These are phyloP conservation scores for Capronia coronata DNA, from an alignment of 2,329 filamentous ascomycete genomes.

Conservation along the genomic window DNA sequence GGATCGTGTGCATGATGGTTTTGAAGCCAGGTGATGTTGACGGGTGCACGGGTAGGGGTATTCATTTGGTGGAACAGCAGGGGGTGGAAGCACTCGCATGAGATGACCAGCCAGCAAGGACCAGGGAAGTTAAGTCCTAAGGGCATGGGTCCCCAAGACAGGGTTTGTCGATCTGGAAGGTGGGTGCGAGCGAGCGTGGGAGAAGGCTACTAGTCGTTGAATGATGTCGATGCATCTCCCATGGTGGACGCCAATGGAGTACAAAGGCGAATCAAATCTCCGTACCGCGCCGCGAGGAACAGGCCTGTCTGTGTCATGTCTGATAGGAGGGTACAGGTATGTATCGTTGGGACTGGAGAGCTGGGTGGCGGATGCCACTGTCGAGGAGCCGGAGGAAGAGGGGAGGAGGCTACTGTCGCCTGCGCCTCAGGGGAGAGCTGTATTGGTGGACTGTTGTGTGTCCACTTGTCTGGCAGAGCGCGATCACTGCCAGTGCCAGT, in stretches of 20 bases:
- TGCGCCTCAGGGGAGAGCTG: neutral
- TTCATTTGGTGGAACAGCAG: slow-evolving; percentile 11
- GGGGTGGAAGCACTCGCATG: slow-evolving; percentile 1
- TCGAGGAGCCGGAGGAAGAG: neutral
- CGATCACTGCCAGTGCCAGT: neutral
- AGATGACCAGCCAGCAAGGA: slow-evolving; percentile 2
- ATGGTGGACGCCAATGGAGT: slow-evolving; percentile 12
- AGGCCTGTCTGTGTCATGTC: neutral
- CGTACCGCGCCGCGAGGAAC: slow-evolving; percentile 9
- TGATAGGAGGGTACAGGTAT: neutral
- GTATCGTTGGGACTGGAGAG: neutral
- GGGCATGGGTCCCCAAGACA: slow-evolving; percentile 3
- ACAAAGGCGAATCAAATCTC: slow-evolving; percentile 23
- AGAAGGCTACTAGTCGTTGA: slow-evolving; percentile 3
- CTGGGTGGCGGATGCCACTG: neutral
- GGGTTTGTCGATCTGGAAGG: slow-evolving; percentile 16
- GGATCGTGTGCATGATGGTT: slow-evolving; percentile 1
- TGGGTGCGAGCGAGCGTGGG: neutral
- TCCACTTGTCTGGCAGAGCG: no score
- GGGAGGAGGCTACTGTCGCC: neutral
- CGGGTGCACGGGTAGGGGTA: slow-evolving; percentile 12
- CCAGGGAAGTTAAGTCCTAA: slow-evolving; percentile 5
- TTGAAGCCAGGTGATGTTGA: slow-evolving; percentile 3
- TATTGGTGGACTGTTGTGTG: no score
- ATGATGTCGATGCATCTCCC: slow-evolving; percentile 7